These are phyloP conservation scores for Pulveroboletus ravenelii DNA, from an alignment of 768 basidiomycete species.

Conservation along the genomic window DNA sequence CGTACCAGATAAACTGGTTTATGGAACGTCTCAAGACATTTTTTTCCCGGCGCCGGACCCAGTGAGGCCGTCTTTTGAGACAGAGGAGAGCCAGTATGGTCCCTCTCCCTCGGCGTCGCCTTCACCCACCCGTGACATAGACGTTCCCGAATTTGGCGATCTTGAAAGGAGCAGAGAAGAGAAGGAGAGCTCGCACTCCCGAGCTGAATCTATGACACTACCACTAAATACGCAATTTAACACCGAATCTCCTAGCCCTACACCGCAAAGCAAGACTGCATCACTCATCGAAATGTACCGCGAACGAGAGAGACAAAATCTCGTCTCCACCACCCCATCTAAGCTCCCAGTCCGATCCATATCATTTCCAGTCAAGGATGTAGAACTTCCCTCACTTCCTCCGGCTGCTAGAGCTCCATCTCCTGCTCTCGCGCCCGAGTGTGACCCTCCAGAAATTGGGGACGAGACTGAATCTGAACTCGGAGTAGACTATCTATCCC, in stretches of 20 bases:
- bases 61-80: conserved; percentile 31
- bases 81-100: conserved; percentile 31
- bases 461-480: conserved; percentile 28
- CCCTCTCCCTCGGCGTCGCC: conserved; percentile 31
- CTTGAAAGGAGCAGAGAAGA: conserved; percentile 20
- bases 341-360: conserved; percentile 33
- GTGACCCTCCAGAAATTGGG: conserved; percentile 24
- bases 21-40: conserved; percentile 23
- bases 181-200: conserved; percentile 22
- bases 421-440: conserved; percentile 14
- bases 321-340: conserved; percentile 18
- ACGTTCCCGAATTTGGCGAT: conserved; percentile 27
- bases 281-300: conserved; percentile 85
- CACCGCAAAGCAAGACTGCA: conserved; percentile 58
- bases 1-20: conserved; percentile 32
- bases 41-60: conserved; percentile 18
- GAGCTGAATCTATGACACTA: conserved; percentile 29
- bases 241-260: conserved; percentile 14
- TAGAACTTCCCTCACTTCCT: conserved; percentile 5
- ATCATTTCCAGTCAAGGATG: conserved; percentile 8
- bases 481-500: conserved; percentile 24
- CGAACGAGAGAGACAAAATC: conserved; percentile 52
- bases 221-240: conserved; percentile 11
- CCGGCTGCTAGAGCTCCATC: conserved; percentile 7
- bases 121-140: conserved; percentile 26